Percentiles rank a stretch among this genome's conserved stretches.
Evolutionary conservation across 129 eudicot species (phyloP).

Genomic region (Lonicera japonica): DNA sequence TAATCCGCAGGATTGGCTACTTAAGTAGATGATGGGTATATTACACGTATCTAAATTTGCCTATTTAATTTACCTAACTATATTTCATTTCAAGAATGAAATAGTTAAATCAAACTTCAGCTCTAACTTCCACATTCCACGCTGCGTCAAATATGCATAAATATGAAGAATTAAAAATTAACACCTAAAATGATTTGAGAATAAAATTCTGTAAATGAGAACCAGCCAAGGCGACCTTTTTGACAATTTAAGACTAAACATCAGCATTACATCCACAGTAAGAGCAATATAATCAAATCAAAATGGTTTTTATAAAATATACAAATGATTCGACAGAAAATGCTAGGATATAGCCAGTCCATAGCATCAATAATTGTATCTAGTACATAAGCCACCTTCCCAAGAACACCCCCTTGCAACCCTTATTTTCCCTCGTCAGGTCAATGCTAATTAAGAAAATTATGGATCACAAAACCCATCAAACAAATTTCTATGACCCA

Average conservation of each 20-base stretch:
- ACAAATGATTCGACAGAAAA: not conserved
- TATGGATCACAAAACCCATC: slow-evolving; percentile 19
- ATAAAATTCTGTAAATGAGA: not conserved
- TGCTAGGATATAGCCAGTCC: slow-evolving; percentile 3
- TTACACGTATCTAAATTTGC: too few species aligned
- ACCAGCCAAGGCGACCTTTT: not conserved
- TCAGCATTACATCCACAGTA: not conserved
- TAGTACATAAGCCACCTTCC: slow-evolving; percentile 17
- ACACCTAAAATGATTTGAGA: not conserved
- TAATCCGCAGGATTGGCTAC: not conserved
- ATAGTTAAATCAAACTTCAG: too few species aligned
- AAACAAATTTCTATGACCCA: slow-evolving; percentile 18
- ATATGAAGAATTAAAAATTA: too few species aligned
- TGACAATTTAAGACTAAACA: not conserved
- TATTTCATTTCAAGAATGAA: too few species aligned
- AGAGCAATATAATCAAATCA: not conserved
- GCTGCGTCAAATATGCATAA: too few species aligned
- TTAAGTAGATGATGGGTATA: too few species aligned
- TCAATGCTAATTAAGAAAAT: slow-evolving; percentile 16
- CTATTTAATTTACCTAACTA: too few species aligned
- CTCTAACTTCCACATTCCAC: too few species aligned
- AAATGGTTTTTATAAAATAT: not conserved
- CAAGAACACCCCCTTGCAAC: slow-evolving; percentile 14
- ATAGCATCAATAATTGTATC: slow-evolving; percentile 16
- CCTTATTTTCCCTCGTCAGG: slow-evolving; percentile 20